These are phyloP conservation scores for Dictyostelium citrinum DNA, from an alignment of 78 protist species.

Conservation along the genomic window DNA sequence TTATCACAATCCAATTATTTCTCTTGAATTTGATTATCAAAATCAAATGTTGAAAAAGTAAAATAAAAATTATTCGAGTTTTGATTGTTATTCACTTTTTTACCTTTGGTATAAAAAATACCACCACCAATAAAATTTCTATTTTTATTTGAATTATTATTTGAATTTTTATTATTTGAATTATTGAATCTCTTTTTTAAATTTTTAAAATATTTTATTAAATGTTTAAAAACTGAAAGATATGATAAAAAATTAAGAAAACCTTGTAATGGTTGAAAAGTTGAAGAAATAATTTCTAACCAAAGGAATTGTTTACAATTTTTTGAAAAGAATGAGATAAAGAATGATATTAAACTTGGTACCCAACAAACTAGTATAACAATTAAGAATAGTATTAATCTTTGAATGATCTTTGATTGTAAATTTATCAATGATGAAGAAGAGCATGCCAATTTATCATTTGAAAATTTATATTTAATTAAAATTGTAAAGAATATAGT, in stretches of 20 bases:
- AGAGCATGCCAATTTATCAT: background rate
- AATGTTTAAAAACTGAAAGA: background rate
- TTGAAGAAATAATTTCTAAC: background rate
- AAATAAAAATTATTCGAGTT: background rate
- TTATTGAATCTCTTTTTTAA: background rate
- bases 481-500: background rate
- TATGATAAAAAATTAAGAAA: background rate
- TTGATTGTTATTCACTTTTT: background rate
- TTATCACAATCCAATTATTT: too few species aligned
- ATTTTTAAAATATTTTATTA: background rate
- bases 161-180: background rate
- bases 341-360: background rate
- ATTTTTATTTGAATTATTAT: background rate
- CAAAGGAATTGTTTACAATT: background rate
- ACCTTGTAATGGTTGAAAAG: background rate
- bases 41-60: conserved; percentile 14
- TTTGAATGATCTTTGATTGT: background rate
- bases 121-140: background rate
- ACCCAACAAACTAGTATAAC: conserved; percentile 14
- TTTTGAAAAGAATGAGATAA: background rate
- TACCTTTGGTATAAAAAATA: background rate
- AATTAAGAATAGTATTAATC: background rate
- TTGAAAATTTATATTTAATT: conserved; percentile 1
- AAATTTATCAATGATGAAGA: background rate
- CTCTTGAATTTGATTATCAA: background rate